These are phyloP conservation scores for Eruca vesicaria DNA, from an alignment of 441 rosid genomes.

Conservation along the genomic window DNA sequence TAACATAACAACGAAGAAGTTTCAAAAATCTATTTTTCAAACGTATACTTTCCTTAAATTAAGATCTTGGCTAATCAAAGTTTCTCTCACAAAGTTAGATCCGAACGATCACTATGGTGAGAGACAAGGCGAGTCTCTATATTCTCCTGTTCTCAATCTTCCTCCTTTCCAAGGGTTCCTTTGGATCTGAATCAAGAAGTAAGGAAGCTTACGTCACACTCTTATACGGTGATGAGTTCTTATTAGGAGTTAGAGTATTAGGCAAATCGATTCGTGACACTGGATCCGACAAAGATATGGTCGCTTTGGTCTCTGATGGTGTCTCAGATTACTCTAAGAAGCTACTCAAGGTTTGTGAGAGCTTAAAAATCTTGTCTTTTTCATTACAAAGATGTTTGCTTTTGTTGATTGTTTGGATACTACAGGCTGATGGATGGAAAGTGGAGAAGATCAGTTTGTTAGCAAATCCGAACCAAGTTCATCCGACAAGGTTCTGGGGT, in stretches of 20 bases:
- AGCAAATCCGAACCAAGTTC: slow-evolving; percentile 85
- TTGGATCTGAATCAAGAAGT: slow-evolving; percentile 43
- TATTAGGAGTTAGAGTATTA: slow-evolving; percentile 90
- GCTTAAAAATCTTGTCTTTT: neutral
- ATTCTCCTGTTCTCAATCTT: slow-evolving; percentile 32
- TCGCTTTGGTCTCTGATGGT: slow-evolving; percentile 92
- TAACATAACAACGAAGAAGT: slow-evolving; percentile 15
- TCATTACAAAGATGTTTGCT: slow-evolving; percentile 24
- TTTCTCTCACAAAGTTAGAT: slow-evolving; percentile 29
- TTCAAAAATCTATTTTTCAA: slow-evolving; percentile 2
- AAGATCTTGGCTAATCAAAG: neutral
- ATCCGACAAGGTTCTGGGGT: slow-evolving; percentile 92
- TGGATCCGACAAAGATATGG: slow-evolving; percentile 77
- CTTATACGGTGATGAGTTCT: slow-evolving; percentile 89
- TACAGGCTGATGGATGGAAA: slow-evolving; percentile 96
- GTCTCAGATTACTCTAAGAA: slow-evolving; percentile 71
- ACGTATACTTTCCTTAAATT: slow-evolving; percentile 18
- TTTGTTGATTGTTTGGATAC: slow-evolving; percentile 19
- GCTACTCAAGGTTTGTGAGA: slow-evolving; percentile 61
- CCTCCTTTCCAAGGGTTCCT: slow-evolving; percentile 34
- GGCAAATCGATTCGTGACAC: slow-evolving; percentile 88
- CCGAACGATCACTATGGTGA: slow-evolving; percentile 39
- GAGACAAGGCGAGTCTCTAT: slow-evolving; percentile 29
- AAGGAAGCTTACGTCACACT: slow-evolving; percentile 79
- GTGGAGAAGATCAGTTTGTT: slow-evolving; percentile 86